These are phyloP conservation scores for Monosporascus ibericus DNA, from an alignment of 2,329 filamentous ascomycete genomes.

Conservation along the genomic window DNA sequence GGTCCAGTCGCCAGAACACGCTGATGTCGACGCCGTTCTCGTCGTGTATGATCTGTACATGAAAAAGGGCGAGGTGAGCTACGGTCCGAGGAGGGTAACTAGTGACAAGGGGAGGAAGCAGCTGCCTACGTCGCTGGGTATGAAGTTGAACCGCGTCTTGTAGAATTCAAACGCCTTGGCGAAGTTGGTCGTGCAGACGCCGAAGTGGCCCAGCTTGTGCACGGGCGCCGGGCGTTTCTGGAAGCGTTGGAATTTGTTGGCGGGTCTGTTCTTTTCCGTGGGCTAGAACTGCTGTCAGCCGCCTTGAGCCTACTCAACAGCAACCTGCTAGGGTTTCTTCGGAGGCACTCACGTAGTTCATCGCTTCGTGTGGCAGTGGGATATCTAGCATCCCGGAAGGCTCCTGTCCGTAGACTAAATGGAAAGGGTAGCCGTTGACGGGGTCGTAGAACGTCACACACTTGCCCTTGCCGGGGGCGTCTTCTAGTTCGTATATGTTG, in stretches of 20 bases:
- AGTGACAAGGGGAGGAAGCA: not conserved
- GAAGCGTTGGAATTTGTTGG: conserved; percentile 47
- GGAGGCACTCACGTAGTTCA: conserved; percentile 36
- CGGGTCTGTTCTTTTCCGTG: conserved; percentile 39
- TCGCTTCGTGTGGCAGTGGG: conserved; percentile 33
- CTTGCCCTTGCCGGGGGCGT: conserved; percentile 48
- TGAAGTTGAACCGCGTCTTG: conserved; percentile 42
- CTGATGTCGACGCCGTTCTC: conserved; percentile 31
- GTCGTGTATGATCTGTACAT: conserved; percentile 31
- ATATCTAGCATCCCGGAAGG: conserved; percentile 29
- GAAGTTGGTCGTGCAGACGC: conserved; percentile 47
- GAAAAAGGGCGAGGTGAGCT: not conserved
- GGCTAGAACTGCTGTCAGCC: conserved; percentile 25
- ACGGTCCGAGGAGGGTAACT: not conserved
- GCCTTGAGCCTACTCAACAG: no score
- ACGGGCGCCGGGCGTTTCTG: conserved; percentile 40
- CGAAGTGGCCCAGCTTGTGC: conserved; percentile 51
- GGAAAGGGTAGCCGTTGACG: conserved; percentile 51
- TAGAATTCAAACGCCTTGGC: conserved; percentile 45
- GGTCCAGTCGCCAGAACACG: conserved; percentile 39
- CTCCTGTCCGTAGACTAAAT: conserved; percentile 50
- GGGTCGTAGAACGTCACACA: conserved; percentile 46
- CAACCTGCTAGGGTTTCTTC: no score
- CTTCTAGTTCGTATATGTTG: conserved; percentile 38
- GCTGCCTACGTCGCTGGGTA: conserved; percentile 39